Evolutionary conservation across 23 red algal genomes (phyloP).

Genomic region (Gracilaria caudata): DNA sequence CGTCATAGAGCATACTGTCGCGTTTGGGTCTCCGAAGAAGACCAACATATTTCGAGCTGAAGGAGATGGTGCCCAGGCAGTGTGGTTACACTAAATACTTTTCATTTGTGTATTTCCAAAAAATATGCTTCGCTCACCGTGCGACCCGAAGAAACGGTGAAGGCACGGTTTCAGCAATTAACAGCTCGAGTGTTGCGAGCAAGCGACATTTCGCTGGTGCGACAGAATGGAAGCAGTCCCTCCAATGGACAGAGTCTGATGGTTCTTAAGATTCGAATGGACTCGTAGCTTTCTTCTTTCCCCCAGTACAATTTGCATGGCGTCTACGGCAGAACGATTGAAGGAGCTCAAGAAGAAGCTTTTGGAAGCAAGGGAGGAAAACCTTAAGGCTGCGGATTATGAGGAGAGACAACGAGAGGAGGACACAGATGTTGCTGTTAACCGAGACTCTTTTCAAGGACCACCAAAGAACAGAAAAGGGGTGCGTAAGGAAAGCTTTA

Average conservation of each 20-base stretch:
- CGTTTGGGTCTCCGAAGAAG: no score
- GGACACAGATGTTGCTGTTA: not conserved
- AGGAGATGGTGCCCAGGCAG: no score
- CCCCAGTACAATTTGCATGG: not conserved
- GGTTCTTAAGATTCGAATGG: not conserved
- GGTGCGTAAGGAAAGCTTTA: not conserved
- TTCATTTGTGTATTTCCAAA: no score
- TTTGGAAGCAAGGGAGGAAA: conserved; percentile 47
- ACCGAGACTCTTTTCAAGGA: not conserved
- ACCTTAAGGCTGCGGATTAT: conserved; percentile 53
- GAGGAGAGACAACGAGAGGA: conserved; percentile 16
- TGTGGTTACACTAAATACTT: no score
- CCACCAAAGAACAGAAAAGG: not conserved
- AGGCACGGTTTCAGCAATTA: no score
- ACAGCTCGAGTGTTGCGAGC: no score
- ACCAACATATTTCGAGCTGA: no score
- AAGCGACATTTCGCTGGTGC: no score
- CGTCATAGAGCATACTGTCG: no score
- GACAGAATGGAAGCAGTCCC: no score
- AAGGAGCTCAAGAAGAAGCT: conserved; percentile 35
- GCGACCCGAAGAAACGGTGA: no score
- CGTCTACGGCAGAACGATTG: conserved; percentile 39
- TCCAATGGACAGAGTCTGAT: not conserved
- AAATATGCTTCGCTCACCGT: no score
- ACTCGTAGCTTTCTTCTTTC: not conserved